Evolutionary conservation across 805 yeast species (phyloP), one percentile per base, ranked within the genome.

Genomic region (Zygosaccharomyces lentus): DNA sequence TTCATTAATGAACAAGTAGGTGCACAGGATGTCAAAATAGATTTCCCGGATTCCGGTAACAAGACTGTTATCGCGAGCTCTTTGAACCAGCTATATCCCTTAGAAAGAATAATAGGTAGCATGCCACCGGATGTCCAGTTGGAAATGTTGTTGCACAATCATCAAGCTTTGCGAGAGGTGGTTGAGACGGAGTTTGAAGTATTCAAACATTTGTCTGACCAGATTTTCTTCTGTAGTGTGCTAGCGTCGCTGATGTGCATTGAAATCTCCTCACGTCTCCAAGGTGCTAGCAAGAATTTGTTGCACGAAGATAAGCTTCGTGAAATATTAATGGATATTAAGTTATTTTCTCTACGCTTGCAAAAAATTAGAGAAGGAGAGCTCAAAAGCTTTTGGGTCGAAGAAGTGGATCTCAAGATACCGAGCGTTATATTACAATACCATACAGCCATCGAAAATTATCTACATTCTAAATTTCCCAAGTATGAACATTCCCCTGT

Each of bases 361-460:
- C 57, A 55, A 24, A 51, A 47, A 37, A 54, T 57, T 9, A 46
- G 61, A 35, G 56, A 52, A 29, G 55, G 55, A 16, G 61, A 57
- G 35, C 36, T 57, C 24, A 57, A 55, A 47, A 53, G 58, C 25
- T 57, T 57, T 34, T 57, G 61, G 61, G 58, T 57, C 9, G 61
- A 57, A 40, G 61, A 57, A 37, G 59, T 57, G n/a, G 61, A 57
- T 43, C 46, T 57, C 19, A 49, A 49, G 31, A 48, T 57, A 13
- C 61, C 61, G 2, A 57, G 61, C 37, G 57, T 56, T 12, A 52
- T 57, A 37, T 42, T 57, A 12, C 61, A 57, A 34, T 57, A 57
- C 27, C 58, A 57, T 41, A 55, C 52, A 15, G 56, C 59, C 17
- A 43, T 57, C 23, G 59, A 55, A 34, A 45, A 49, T 12, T 50